Evolutionary conservation across 208 protist species (phyloP), one percentile per base, ranked within the genome.

Genomic region (Kentomonas sorsogonicus): DNA sequence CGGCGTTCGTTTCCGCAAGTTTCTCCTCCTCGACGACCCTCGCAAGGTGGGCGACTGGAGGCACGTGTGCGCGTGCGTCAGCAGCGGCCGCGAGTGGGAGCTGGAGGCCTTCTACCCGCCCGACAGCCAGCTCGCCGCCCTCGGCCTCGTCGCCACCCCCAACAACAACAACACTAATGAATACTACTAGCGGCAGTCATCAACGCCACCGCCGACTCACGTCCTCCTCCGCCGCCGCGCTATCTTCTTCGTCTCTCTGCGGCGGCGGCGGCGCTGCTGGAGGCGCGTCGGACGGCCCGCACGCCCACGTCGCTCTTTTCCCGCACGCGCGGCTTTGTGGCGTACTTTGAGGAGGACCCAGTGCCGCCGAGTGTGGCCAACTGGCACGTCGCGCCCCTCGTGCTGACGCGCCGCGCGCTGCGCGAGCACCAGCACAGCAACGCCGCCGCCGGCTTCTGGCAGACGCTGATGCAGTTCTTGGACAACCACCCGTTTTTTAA

Each of bases 281-380:
- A 61, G 3, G 67, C 70, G 29, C 57, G 57, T 4, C 29, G 53
- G 16, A 43, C 59, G 41, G 48, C 68, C 0, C 58, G 80, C 9
- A 60, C 63, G 31, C 82, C 86, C 9, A 86, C 75, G 58, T 53
- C 68, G 43, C 71, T 94, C 50, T 94, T 94, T 53, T 71, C 64
- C 36, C 72, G 73, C 18, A 60, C 92, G 20, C 74, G 77, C 33
- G 88, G 82, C 25, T 94, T 91, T 54, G 59, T 94, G 56, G 79
- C 84, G 2, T 94, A 92, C 63, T 87, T 94, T 67, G 88, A 91
- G 58, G 88, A 94, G 56, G 88, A 94, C 43, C 88, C 83, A 58
- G 63, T 92, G 18, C 88, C 88, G 0, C 58, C 60, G 30, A 80
- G 79, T 54, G 60, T 77, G 40, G 73, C 78, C 31, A 67, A 94